Percentiles rank a stretch among this genome's conserved stretches.
These are phyloP conservation scores for Mortierella sp. DNA, from an alignment of 371 early-diverging fungal genomes.

Conservation along the genomic window DNA sequence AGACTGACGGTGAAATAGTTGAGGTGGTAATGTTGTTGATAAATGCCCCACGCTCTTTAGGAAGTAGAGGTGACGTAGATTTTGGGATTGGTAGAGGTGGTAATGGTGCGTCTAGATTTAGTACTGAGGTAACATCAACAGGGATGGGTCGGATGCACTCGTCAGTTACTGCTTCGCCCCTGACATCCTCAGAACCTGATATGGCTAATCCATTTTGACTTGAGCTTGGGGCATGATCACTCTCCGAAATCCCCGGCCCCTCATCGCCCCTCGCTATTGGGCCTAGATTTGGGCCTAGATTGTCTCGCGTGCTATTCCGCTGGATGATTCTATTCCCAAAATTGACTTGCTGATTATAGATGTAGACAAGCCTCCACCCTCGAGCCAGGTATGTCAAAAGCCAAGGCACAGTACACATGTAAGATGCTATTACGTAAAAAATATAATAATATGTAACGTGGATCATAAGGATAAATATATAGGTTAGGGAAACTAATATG, in stretches of 20 bases:
- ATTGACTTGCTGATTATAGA: slow-evolving; percentile 50
- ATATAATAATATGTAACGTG: neutral
- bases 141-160: neutral
- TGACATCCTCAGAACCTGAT: slow-evolving; percentile 9
- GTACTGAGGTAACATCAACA: neutral
- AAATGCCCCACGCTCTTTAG: neutral
- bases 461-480: neutral
- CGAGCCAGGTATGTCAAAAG: slow-evolving; percentile 52
- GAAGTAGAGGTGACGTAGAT: neutral
- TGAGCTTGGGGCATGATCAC: neutral
- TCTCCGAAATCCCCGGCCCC: neutral
- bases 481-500: neutral
- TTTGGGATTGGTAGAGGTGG: neutral
- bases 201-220: neutral
- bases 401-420: slow-evolving; percentile 50
- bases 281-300: neutral
- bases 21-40: neutral
- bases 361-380: slow-evolving; percentile 48
- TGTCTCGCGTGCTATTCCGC: slow-evolving; percentile 10
- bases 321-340: slow-evolving; percentile 31
- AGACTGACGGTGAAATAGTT: neutral
- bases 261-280: neutral
- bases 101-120: slow-evolving; percentile 6
- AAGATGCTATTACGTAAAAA: slow-evolving; percentile 23
- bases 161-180: neutral